phyloP scores from a whole-genome alignment of 495 filamentous ascomycete genomes.

The Penicillium malachiteum region DNA sequence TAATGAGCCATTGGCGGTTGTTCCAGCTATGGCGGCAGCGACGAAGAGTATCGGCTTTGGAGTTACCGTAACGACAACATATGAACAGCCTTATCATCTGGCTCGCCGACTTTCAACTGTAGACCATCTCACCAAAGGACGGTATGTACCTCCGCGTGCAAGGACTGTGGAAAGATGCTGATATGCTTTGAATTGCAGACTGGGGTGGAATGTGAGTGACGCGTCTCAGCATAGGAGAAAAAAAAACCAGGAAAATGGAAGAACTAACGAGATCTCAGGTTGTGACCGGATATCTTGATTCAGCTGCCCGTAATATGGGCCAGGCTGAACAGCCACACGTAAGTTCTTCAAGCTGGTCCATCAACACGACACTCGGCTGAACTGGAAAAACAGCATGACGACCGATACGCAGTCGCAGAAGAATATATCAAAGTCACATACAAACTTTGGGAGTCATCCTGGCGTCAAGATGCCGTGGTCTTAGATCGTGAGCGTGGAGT shows the following conservation, averaged over 20 bases:
- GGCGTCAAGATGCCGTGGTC: conserved; percentile 64
- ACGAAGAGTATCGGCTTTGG: conserved; percentile 68
- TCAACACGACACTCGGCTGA: not conserved
- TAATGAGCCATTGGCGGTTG: conserved; percentile 48
- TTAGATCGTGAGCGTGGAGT: conserved; percentile 53
- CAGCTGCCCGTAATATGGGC: conserved; percentile 62
- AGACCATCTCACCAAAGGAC: conserved; percentile 66
- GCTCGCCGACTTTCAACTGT: conserved; percentile 63
- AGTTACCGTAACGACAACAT: conserved; percentile 68
- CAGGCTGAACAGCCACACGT: conserved; percentile 50
- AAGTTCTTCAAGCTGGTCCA: not conserved
- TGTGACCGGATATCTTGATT: conserved; percentile 68
- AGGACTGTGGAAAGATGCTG: not conserved
- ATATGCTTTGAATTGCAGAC: conserved; percentile 12
- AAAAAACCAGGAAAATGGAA: not conserved
- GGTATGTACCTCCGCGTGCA: conserved; percentile 28
- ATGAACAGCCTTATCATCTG: conserved; percentile 69
- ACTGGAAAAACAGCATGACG: conserved; percentile 54
- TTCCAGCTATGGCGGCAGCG: conserved; percentile 46
- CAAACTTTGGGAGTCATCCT: conserved; percentile 68
- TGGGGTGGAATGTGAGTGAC: conserved; percentile 58
- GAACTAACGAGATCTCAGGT: conserved; percentile 33
- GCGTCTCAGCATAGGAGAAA: not conserved
- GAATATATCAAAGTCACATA: conserved; percentile 70
- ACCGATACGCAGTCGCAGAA: conserved; percentile 64